Base-by-base conservation (phyloP, 768 basidiomycete species). In the Leucocoprinus birnbaumii region DNA sequence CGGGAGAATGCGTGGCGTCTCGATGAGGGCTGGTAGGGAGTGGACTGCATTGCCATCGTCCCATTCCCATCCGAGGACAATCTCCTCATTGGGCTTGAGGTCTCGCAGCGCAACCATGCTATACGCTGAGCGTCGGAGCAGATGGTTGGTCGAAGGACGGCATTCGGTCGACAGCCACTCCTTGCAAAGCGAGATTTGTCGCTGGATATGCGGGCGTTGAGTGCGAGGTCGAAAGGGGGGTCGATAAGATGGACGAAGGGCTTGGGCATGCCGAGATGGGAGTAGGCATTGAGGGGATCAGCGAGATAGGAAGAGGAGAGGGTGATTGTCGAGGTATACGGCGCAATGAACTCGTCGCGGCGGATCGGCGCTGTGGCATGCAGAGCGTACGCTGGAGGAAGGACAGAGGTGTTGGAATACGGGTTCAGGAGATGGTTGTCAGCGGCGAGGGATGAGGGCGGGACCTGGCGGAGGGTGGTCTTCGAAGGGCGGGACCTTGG, bases 11-110 rank as follows among this genome's bases (percentile, higher is more conserved):
- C 76, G 70, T 3, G 85, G 82, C 3, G 78, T 68, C 61, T 83
- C 72, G 55, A 91, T 73, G 48, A 90, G 68, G 7, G 84, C 83
- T n/a, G 84, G 89, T 0, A 93, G 72, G 57, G 77, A 73, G 68
- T 96, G 94, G 0, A 95, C 82, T 0, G 87, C 85, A 64, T 92
- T 89, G 2, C 84, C 85, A 63, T 98, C 95, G 62, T 98, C 94
- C 95, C 95, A 98, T 66, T 97, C 94, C 94, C 95, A 98, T 0
- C 89, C 89, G 0, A 98, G 71, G 0, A 94, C 84, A 18, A 98
- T 81, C 71, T 98, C 95, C 59, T 94, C 93, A 46, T 87, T 79
- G 31, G 82, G 82, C 52, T 79, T 80, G 59, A 98, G 77, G 58
- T 91, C 88, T 10, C 83, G 71, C 16, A 86, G 69, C 1, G 94